Conservation (phyloP, 1,284 basidiomycete species). For the Malassezia restricta region DNA sequence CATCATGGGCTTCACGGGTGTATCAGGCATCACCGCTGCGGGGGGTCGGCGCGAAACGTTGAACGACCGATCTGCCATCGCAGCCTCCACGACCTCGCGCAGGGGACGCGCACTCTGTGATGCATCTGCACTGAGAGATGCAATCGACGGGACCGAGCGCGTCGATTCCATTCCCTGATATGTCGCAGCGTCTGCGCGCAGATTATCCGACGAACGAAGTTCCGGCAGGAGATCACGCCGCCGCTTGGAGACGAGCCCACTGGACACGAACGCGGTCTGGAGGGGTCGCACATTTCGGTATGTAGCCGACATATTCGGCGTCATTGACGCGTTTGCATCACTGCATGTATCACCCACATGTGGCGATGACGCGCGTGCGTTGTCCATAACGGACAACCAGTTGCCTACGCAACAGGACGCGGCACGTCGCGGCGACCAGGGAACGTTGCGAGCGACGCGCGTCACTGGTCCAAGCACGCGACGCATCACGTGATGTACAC, state of each 20-base stretch:
- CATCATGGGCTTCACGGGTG: conserved; percentile 40
- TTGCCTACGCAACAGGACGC: neutral
- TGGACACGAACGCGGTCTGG: conserved; percentile 48
- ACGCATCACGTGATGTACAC: neutral
- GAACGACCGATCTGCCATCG: conserved; percentile 26
- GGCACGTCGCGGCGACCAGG: neutral
- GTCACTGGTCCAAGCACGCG: neutral
- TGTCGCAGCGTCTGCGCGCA: neutral
- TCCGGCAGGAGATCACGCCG: neutral
- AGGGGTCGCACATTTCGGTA: conserved; percentile 48
- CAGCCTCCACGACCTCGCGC: conserved; percentile 39
- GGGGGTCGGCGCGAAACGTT: conserved; percentile 12
- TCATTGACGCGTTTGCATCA: neutral
- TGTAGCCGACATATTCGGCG: conserved; percentile 41
- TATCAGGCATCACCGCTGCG: conserved; percentile 46
- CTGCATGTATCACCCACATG: neutral
- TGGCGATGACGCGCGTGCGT: neutral
- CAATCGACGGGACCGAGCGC: neutral
- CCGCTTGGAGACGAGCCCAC: conserved; percentile 47
- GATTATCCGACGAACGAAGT: neutral
- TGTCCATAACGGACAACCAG: neutral
- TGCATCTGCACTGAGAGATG: neutral
- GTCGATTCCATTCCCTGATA: neutral
- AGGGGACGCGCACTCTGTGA: conserved; percentile 26
- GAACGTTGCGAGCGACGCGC: too few species aligned